phyloP scores from a whole-genome alignment of 2,329 filamentous ascomycete genomes.

The Bipolaris victoriae region DNA sequence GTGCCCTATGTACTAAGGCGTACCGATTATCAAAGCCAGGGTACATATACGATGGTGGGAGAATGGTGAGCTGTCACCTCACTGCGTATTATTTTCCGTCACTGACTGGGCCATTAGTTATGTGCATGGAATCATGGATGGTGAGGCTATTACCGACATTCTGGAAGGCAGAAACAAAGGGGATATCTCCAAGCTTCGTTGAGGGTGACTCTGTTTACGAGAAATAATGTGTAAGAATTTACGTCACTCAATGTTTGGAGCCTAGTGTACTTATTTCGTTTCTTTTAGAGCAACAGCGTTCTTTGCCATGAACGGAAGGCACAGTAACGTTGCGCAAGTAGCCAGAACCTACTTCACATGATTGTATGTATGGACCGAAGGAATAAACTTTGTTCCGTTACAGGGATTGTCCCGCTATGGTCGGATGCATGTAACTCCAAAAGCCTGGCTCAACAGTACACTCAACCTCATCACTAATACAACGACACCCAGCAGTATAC shows the following conservation, averaged over 20 bases:
- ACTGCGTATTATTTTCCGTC: background rate
- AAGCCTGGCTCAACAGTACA: no score
- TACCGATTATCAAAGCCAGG: background rate
- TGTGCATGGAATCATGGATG: conserved; percentile 7
- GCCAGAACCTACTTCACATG: no score
- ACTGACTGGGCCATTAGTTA: background rate
- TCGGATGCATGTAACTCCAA: background rate
- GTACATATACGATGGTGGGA: conserved; percentile 1
- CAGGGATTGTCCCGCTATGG: background rate
- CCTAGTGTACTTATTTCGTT: no score
- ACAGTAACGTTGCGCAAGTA: no score
- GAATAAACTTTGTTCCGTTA: background rate
- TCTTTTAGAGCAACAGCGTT: no score
- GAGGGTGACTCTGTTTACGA: background rate
- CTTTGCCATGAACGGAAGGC: no score
- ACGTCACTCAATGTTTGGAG: no score
- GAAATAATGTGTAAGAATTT: background rate
- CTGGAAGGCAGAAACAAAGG: background rate
- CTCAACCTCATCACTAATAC: background rate
- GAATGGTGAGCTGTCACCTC: conserved; percentile 2
- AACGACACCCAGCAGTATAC: background rate
- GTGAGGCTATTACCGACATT: conserved; percentile 1
- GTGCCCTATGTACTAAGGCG: conserved; percentile 1
- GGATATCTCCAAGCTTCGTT: background rate
- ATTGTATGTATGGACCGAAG: background rate